Conservation (phyloP, 129 eudicot genomes). For the Apium graveolens region DNA sequence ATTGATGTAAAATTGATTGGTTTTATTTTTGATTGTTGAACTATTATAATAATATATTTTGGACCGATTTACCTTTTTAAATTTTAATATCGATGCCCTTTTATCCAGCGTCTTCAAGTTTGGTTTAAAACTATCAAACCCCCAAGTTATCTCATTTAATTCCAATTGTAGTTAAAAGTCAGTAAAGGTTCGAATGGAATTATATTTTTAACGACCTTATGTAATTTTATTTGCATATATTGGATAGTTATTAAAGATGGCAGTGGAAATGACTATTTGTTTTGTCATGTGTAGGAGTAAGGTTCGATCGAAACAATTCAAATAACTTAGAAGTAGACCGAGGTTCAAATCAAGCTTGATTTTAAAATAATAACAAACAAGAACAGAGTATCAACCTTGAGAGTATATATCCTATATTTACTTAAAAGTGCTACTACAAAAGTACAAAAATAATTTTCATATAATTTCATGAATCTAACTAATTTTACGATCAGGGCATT, state of each 20-base stretch:
- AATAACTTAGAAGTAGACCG: neutral
- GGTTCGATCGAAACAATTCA: neutral
- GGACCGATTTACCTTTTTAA: no score
- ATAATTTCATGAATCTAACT: no score
- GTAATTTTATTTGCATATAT: neutral
- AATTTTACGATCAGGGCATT: no score
- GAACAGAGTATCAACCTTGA: neutral
- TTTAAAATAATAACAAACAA: no score
- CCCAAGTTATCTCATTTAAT: neutral
- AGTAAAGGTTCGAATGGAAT: neutral
- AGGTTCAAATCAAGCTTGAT: no score
- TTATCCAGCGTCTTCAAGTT: neutral
- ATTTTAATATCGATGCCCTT: neutral
- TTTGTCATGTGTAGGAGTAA: neutral
- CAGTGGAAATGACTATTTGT: neutral
- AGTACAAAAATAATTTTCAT: neutral
- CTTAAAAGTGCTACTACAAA: neutral
- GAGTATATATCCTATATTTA: neutral
- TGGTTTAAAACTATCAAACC: neutral
- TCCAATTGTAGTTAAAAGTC: neutral
- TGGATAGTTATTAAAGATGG: neutral
- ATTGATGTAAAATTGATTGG: neutral
- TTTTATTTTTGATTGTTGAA: no score
- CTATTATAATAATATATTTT: no score
- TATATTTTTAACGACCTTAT: neutral